Conservation (phyloP, 2,329 filamentous ascomycete genomes). For the Ophiostoma tasmaniense region DNA sequence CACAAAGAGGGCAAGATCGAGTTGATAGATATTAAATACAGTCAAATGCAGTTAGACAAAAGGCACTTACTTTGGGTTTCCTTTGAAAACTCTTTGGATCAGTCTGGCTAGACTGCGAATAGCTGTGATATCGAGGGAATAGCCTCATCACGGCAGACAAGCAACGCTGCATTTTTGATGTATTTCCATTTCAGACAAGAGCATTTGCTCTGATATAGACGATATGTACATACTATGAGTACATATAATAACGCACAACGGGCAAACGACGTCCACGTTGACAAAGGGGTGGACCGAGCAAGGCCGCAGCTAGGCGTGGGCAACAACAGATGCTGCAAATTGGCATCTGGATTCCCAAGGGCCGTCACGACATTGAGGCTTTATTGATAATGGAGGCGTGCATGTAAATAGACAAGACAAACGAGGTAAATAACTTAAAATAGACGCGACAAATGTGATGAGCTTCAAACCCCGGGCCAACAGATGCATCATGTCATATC, state of each 20-base stretch:
- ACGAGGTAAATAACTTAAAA: too few species aligned
- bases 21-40: neutral
- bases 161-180: neutral
- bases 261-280: neutral
- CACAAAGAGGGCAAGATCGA: neutral
- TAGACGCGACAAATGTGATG: neutral
- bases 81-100: neutral
- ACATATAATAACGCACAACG: neutral
- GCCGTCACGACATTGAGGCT: neutral
- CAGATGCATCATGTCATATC: neutral
- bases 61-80: neutral
- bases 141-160: neutral
- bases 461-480: neutral
- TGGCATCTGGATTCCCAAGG: neutral
- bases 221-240: neutral
- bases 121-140: neutral
- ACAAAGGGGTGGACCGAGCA: neutral
- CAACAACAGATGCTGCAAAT: neutral
- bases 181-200: neutral
- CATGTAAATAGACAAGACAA: neutral
- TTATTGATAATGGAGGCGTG: neutral
- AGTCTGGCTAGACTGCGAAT: neutral
- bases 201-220: neutral
- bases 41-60: neutral
- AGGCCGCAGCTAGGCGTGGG: neutral